phyloP scores from a whole-genome alignment of 2,329 filamentous ascomycete genomes.

The Aspergillus eucalypticola region DNA sequence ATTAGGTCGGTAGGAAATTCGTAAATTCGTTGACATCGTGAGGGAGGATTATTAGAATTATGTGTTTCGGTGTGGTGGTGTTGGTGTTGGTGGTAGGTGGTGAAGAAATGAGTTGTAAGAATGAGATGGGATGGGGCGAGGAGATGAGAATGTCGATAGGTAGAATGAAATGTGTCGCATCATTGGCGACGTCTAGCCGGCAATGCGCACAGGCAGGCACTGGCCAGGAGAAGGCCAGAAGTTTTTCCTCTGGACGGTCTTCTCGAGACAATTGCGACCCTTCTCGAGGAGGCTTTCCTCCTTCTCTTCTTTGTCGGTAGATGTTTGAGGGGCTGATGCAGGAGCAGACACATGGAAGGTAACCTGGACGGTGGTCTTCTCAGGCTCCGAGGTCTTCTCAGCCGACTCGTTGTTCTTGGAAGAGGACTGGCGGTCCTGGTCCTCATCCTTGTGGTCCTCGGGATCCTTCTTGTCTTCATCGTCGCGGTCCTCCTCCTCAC shows the following conservation, averaged over 20 bases:
- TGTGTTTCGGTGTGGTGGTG: not conserved
- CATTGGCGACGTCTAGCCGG: conserved; percentile 10
- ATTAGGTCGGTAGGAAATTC: conserved; percentile 4
- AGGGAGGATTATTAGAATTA: conserved; percentile 4
- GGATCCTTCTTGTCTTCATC: conserved; percentile 15
- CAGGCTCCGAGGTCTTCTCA: conserved; percentile 6
- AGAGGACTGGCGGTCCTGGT: not conserved
- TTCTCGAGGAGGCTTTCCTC: conserved; percentile 28
- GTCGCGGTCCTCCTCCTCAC: conserved; percentile 16
- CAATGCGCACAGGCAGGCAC: conserved; percentile 25
- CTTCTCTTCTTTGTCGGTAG: conserved; percentile 13
- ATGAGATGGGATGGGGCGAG: not conserved
- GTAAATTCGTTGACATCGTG: conserved; percentile 8
- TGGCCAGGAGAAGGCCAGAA: conserved; percentile 28
- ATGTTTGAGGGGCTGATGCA: not conserved
- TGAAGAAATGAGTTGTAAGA: not conserved
- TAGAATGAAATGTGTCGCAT: not conserved
- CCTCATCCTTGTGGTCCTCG: conserved; percentile 7
- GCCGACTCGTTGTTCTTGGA: not conserved
- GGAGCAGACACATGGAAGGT: conserved; percentile 21
- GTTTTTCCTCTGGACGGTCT: conserved; percentile 26
- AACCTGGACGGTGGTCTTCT: conserved; percentile 16
- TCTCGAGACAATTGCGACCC: conserved; percentile 30
- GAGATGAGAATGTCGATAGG: not conserved
- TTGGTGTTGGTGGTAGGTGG: not conserved